phyloP scores from a whole-genome alignment of 192 early-diverging fungal genomes.

The Mortierella antarctica region DNA sequence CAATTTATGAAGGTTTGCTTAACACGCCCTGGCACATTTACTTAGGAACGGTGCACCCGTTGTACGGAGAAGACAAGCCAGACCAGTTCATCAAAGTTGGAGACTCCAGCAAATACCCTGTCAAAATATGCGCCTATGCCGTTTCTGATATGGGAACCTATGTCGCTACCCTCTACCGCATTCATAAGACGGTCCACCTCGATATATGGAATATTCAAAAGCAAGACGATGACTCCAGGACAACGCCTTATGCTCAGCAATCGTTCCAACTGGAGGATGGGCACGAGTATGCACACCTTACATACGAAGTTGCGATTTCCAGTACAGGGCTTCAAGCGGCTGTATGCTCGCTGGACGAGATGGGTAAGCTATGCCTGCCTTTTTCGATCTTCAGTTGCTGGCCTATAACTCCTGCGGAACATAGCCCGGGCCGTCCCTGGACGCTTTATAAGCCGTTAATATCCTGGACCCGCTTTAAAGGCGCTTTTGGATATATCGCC shows the following conservation, averaged over 20 bases:
- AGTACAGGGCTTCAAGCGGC: not conserved
- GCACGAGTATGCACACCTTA: too few relatives aligned
- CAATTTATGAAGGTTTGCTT: not conserved
- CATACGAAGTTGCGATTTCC: not conserved
- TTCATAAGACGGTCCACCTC: not conserved
- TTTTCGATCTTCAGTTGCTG: not conserved
- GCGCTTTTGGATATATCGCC: not conserved
- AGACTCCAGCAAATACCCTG: not conserved
- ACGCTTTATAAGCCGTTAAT: not conserved
- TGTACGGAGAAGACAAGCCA: constrained; percentile 6
- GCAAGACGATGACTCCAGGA: not conserved
- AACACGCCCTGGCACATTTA: not conserved
- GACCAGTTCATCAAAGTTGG: not conserved
- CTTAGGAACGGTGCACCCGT: not conserved
- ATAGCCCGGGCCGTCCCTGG: too few relatives aligned
- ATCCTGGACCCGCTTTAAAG: not conserved
- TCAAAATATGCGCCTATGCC: not conserved
- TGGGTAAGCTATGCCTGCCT: not conserved
- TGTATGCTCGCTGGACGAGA: not conserved
- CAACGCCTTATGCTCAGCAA: not conserved
- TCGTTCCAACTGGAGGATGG: not conserved
- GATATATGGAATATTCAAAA: constrained; percentile 4
- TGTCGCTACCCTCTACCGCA: not conserved
- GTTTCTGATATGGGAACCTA: constrained; percentile 2
- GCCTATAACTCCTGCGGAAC: not conserved